These are phyloP conservation scores for Penicillium lividum DNA, from an alignment of 495 filamentous ascomycete species.

Conservation along the genomic window DNA sequence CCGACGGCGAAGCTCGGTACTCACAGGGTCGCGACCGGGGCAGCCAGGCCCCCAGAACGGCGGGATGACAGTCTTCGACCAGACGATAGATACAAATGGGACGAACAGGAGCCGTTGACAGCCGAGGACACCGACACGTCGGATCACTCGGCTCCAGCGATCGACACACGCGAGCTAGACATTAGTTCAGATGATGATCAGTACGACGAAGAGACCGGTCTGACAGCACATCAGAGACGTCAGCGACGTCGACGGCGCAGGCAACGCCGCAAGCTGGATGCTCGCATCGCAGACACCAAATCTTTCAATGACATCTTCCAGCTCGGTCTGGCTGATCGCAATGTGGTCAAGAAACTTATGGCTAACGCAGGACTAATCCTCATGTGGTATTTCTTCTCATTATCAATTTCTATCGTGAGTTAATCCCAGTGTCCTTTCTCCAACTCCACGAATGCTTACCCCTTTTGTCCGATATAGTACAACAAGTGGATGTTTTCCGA, in stretches of 20 bases:
- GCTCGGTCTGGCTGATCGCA: conserved; percentile 57
- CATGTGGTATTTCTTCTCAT: conserved; percentile 92
- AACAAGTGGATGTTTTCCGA: conserved; percentile 99
- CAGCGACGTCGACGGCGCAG: conserved; percentile 64
- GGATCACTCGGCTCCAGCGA: conserved; percentile 48
- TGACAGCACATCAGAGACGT: conserved; percentile 70
- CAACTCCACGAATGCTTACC: background rate
- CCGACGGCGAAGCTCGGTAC: conserved; percentile 60
- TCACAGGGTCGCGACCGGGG: conserved; percentile 42
- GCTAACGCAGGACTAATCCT: conserved; percentile 77
- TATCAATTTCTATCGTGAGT: conserved; percentile 91
- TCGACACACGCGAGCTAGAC: conserved; percentile 59
- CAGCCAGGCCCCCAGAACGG: conserved; percentile 46
- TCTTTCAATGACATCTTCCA: conserved; percentile 36
- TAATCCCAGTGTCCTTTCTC: background rate
- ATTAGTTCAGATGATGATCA: conserved; percentile 70
- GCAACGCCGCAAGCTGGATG: conserved; percentile 70
- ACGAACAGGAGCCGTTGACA: conserved; percentile 38
- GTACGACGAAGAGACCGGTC: conserved; percentile 86
- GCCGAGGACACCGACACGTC: conserved; percentile 47
- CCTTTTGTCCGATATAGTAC: conserved; percentile 57
- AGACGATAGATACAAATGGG: conserved; percentile 36
- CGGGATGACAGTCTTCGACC: conserved; percentile 42
- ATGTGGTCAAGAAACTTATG: conserved; percentile 63
- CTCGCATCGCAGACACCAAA: conserved; percentile 62